Evolutionary conservation across 1,284 basidiomycete genomes (phyloP), one percentile per base, ranked within the genome.

Genomic region (Ustilago sp.): DNA sequence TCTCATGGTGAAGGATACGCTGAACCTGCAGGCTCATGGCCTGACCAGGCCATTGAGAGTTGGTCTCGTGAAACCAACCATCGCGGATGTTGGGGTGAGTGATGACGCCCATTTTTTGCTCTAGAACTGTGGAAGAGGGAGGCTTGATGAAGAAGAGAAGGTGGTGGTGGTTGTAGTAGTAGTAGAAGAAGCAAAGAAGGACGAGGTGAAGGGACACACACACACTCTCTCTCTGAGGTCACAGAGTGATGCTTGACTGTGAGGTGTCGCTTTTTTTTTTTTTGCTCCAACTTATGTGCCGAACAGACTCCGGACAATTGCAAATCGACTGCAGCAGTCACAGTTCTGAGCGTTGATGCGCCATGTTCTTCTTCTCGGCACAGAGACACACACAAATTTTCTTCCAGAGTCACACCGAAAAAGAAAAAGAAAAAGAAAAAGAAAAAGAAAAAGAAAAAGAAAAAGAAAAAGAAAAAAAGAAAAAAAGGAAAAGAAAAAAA

Each of bases 61-160:
- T 95, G 86, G 95, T 75, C 89, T 99, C 96, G 81, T 93, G 91
- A 89, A 98, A 98, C 95, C 96, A 98, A 87, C 95, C 95, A 89
- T 97, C 95, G 93, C 80, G 66, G 63, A 86, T 81, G 70, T 75
- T 75, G 63, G 85, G 85, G 80, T 86, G 86, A 61, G 86, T 80
- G 67, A 86, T 77, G 72, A 86, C 83, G 74, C 60, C 74, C 74
- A 76, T 76, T 66, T 71, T 68, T 19, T 59, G 51, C 34, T 52
- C 19, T 43, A 8, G 57, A 51, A 35, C 34, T 55, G 17, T 36
- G 38, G 12, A 35, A 36, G 43, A 38, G 39, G 31, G 38, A 48
- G 34, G 41, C 23, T 15, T 31, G 43, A 52, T 41, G 35, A 48
- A 43, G 59, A 31, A 48, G 53, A 45, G 39, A 50, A 45, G 63